A percentile compares a stretch with the other conserved stretches of the same genome.
Evolutionary conservation across 2,329 filamentous ascomycete genomes (phyloP).

Genomic region (Colletotrichum spaethianum): DNA sequence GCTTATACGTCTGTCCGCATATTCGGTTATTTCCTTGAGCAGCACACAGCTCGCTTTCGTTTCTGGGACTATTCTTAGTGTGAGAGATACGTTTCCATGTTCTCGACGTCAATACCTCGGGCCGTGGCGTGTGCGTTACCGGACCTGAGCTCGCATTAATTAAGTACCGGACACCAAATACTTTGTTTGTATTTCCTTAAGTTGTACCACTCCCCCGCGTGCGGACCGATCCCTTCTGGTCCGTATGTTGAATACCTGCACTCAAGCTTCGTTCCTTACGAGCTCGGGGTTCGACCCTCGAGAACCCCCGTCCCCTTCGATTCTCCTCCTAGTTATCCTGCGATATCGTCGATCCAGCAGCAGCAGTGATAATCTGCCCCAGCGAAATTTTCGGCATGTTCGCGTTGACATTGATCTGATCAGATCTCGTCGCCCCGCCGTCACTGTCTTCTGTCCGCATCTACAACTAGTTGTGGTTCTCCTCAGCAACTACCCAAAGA

Average conservation of each 20-base stretch:
- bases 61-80: neutral
- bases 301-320: neutral
- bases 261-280: neutral
- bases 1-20: neutral
- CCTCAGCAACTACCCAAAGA: slow-evolving; percentile 49
- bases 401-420: slow-evolving; percentile 22
- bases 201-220: neutral
- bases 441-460: slow-evolving; percentile 49
- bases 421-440: slow-evolving; percentile 34
- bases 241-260: neutral
- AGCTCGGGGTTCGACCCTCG: neutral
- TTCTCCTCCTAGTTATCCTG: neutral
- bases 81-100: neutral
- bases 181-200: neutral
- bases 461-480: slow-evolving; percentile 48
- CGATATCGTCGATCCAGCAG: slow-evolving; percentile 1
- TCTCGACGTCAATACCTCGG: neutral
- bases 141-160: neutral
- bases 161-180: neutral
- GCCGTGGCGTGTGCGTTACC: neutral
- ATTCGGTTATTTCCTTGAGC: neutral
- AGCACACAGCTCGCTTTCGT: neutral
- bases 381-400: slow-evolving; percentile 17
- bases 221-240: neutral
- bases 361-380: neutral